Conservation (phyloP, 805 yeast genomes). For the Myxozyma melibiosi region DNA sequence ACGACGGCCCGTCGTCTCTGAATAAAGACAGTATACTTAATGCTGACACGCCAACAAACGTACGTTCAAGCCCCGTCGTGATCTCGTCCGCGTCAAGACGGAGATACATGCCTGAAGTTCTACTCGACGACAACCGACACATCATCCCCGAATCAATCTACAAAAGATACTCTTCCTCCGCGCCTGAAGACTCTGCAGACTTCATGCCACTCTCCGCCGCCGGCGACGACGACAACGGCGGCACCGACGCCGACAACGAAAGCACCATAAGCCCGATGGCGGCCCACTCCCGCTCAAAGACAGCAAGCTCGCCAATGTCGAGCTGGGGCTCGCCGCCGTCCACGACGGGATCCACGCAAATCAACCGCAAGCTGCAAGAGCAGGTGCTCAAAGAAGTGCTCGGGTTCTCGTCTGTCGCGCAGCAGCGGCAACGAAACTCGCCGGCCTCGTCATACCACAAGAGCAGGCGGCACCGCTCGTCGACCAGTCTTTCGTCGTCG, state of each 20-base stretch:
- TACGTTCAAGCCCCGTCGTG: too few relatives aligned
- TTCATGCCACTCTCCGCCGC: background rate
- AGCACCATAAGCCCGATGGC: too few relatives aligned
- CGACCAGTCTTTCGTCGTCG: background rate
- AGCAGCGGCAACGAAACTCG: slow-evolving; percentile 14
- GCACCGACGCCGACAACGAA: too few relatives aligned
- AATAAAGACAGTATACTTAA: too few relatives aligned
- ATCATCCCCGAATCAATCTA: slow-evolving; percentile 83
- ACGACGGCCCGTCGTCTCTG: slow-evolving; percentile 5
- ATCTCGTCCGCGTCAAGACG: too few relatives aligned
- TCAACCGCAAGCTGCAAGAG: slow-evolving; percentile 72
- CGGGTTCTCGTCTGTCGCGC: slow-evolving; percentile 51
- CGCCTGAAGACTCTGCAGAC: slow-evolving; percentile 39
- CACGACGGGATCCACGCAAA: slow-evolving; percentile 59
- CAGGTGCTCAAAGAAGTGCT: slow-evolving; percentile 73
- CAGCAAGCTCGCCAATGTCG: background rate
- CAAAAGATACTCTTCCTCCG: slow-evolving; percentile 58
- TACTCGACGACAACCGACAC: slow-evolving; percentile 86
- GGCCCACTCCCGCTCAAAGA: background rate
- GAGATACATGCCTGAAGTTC: slow-evolving; percentile 65
- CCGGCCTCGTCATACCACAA: background rate
- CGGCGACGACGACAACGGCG: too few relatives aligned
- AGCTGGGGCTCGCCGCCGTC: slow-evolving; percentile 28
- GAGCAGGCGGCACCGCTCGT: slow-evolving; percentile 1
- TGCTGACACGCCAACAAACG: background rate